Evolutionary conservation across 2,329 filamentous ascomycete species (phyloP).

Genomic region (Periconia sp.): DNA sequence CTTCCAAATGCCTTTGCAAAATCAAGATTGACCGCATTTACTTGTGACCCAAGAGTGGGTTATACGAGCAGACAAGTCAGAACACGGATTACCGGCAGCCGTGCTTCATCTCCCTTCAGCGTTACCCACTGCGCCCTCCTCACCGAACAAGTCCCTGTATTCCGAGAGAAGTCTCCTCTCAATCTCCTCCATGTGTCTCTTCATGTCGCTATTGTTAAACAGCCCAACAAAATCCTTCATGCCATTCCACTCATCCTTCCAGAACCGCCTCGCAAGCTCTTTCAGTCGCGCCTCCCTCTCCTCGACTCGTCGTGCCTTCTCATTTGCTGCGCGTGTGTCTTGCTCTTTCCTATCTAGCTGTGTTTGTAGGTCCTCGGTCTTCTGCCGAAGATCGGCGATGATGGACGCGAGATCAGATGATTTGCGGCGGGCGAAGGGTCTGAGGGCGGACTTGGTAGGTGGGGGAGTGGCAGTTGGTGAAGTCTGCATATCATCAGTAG

Average conservation of each 20-base stretch:
- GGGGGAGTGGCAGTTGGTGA: neutral
- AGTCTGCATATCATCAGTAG: neutral
- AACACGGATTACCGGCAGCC: no score
- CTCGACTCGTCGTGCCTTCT: neutral
- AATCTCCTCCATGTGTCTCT: slow-evolving; percentile 6
- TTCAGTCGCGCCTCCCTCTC: neutral
- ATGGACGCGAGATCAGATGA: neutral
- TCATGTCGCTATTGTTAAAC: slow-evolving; percentile 1
- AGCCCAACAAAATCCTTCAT: slow-evolving; percentile 7
- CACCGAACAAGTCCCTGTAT: slow-evolving; percentile 3
- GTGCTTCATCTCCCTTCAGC: no score
- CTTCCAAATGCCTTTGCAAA: no score
- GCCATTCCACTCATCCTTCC: slow-evolving; percentile 5
- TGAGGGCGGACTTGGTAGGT: neutral
- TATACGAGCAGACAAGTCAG: no score
- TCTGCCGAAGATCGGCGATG: neutral
- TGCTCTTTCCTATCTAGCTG: neutral
- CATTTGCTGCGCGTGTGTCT: neutral
- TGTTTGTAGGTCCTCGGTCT: neutral
- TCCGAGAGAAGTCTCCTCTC: slow-evolving; percentile 3
- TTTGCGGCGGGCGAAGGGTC: slow-evolving; percentile 4
- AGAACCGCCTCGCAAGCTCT: slow-evolving; percentile 1
- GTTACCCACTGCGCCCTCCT: no score
- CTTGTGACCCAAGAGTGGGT: no score
- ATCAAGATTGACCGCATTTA: no score